Evolutionary conservation across 495 filamentous ascomycete genomes (phyloP), one percentile per base, ranked within the genome.

Genomic region (Durotheca rogersii): DNA sequence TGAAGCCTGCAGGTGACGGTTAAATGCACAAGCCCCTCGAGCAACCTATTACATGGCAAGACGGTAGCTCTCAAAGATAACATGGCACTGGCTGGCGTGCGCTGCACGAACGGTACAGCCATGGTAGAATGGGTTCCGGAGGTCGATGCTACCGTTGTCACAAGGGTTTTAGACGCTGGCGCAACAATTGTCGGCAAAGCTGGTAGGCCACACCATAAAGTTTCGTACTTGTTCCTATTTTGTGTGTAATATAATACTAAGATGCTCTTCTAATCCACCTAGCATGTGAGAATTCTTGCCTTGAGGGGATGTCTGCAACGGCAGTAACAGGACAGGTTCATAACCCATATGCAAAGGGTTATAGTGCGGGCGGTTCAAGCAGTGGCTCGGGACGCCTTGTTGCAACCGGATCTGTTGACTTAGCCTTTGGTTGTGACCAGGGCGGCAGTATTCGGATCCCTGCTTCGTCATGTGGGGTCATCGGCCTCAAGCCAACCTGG

Each of bases 361-460:
- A 79, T 39, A 76, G 70, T 1, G 67, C 74, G 3, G 81, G 81
- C 4, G 82, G 82, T 15, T 83, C 80, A 16, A 78, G 73, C 25
- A 78, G 73, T 30, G 81, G 82, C n/a, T 75, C 72, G 5, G 79
- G 69, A 1, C 76, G 75, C 0, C 70, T 84, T 2, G 79, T 84
- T 5, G 70, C 70, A 4, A 67, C 62, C 6, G 67, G 74, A 10
- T 62, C 72, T 14, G 76, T 79, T 2, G 79, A 83, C 53, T 67
- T 83, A 20, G 72, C 74, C 1, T 77, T 83, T 43, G 81, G 81
- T 12, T 75, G 75, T 4, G 81, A 85, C 51, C 79, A 82, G 52
- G 81, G 79, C n/a, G 81, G 81, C 4, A 79, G 74, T 47, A 76
- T 85, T 21, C 72, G 81, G 11, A 72, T 84, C 2, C 81, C 80